Percentiles rank a stretch among this genome's conserved stretches.
Conservation (phyloP, 768 basidiomycete genomes). For the Phallus indusiatus region DNA sequence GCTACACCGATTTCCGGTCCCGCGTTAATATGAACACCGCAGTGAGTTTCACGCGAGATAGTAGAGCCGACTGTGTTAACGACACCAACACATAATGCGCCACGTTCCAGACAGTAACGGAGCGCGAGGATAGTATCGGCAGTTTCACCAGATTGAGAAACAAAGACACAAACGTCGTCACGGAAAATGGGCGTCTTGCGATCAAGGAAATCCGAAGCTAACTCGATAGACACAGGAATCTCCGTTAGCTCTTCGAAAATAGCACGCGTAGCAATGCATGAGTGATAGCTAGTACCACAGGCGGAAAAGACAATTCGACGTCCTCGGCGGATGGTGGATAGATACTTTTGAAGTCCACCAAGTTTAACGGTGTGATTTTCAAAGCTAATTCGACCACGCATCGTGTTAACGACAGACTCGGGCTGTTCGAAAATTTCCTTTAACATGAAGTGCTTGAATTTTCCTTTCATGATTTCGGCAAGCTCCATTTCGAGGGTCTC, state of each 20-base stretch:
- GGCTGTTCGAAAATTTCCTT: constrained; percentile 99
- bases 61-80: constrained; percentile 99
- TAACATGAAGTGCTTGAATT: constrained; percentile 99
- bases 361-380: constrained; percentile 86
- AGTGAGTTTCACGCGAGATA: constrained; percentile 95
- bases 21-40: constrained; percentile 99
- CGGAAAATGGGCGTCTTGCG: constrained; percentile 99
- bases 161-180: constrained; percentile 93
- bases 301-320: constrained; percentile 93
- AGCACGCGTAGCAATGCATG: constrained; percentile 89
- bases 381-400: constrained; percentile 99
- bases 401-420: constrained; percentile 98
- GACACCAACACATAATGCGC: constrained; percentile 93
- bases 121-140: constrained; percentile 96
- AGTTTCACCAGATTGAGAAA: constrained; percentile 97
- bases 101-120: constrained; percentile 93
- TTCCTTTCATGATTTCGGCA: constrained; percentile 99
- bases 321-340: constrained; percentile 91
- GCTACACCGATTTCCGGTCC: constrained; percentile 99
- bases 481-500: constrained; percentile 98
- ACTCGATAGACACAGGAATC: constrained; percentile 93
- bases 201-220: constrained; percentile 97
- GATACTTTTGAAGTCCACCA: constrained; percentile 90
- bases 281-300: constrained; percentile 99
- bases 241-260: constrained; percentile 99